Percentiles rank a stretch among this genome's conserved stretches.
These are phyloP conservation scores for Pulveroboletus ridleyi DNA, from an alignment of 1,284 basidiomycete genomes.

Conservation along the genomic window DNA sequence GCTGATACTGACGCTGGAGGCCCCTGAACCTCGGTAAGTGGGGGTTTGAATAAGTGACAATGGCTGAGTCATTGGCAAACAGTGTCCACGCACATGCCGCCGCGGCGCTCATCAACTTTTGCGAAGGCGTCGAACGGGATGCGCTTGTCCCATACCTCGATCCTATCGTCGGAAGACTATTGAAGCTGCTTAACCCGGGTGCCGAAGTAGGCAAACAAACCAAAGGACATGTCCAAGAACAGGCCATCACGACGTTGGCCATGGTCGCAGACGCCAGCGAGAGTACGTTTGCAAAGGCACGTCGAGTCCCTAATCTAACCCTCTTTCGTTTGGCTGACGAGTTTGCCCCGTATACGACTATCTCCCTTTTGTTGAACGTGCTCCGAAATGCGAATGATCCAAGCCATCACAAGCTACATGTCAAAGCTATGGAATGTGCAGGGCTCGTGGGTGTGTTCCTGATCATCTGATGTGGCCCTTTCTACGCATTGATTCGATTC, in stretches of 20 bases:
- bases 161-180: slow-evolving; percentile 73
- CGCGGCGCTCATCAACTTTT: slow-evolving; percentile 89
- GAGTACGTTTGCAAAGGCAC: slow-evolving; percentile 69
- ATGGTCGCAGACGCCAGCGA: slow-evolving; percentile 88
- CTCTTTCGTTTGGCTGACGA: too few species aligned
- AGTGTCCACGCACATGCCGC: slow-evolving; percentile 88
- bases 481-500: background rate
- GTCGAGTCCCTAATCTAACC: background rate
- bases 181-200: slow-evolving; percentile 65
- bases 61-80: slow-evolving; percentile 9
- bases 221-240: slow-evolving; percentile 80
- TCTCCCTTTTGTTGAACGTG: slow-evolving; percentile 78
- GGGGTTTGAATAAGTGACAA: background rate
- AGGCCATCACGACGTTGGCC: slow-evolving; percentile 82
- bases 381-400: slow-evolving; percentile 70
- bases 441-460: slow-evolving; percentile 70
- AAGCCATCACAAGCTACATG: slow-evolving; percentile 71
- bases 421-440: slow-evolving; percentile 89
- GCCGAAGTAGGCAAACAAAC: slow-evolving; percentile 42
- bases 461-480: background rate
- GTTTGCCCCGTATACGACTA: slow-evolving; percentile 52
- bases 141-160: slow-evolving; percentile 80
- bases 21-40: slow-evolving; percentile 73
- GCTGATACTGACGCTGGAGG: slow-evolving; percentile 76
- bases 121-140: slow-evolving; percentile 79